phyloP scores from a whole-genome alignment of 129 eudicot genomes.

The Centaurea solstitialis region DNA sequence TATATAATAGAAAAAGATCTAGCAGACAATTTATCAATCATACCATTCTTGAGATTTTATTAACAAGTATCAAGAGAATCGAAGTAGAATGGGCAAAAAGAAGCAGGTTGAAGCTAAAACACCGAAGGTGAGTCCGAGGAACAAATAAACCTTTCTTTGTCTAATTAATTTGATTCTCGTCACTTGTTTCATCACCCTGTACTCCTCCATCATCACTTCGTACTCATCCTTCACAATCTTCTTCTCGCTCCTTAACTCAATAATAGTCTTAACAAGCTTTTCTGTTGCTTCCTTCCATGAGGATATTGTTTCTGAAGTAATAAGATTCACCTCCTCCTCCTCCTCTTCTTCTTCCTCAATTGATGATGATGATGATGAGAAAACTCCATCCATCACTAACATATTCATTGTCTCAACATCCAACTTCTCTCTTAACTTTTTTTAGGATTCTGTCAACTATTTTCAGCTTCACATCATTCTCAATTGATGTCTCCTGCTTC shows the following conservation, averaged over 20 bases:
- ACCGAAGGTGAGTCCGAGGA: background rate
- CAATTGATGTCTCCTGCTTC: conserved; percentile 32
- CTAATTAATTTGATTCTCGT: background rate
- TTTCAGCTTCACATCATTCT: conserved; percentile 37
- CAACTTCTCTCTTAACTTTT: conserved; percentile 69
- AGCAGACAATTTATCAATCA: too few species aligned
- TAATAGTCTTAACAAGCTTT: conserved; percentile 47
- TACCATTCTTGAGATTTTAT: background rate
- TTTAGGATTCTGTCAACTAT: conserved; percentile 52
- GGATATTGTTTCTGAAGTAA: conserved; percentile 52
- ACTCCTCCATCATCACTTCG: background rate
- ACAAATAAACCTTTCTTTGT: background rate
- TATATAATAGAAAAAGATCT: too few species aligned
- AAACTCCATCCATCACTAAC: conserved; percentile 58
- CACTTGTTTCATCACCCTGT: background rate
- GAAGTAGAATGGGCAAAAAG: background rate
- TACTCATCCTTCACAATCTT: background rate
- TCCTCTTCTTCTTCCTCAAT: conserved; percentile 49
- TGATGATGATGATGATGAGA: conserved; percentile 24
- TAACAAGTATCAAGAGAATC: background rate
- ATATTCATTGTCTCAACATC: conserved; percentile 56
- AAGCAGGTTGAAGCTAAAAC: background rate
- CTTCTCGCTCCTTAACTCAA: conserved; percentile 6
- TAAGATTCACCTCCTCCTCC: conserved; percentile 33
- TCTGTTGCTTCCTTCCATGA: conserved; percentile 53